Percentiles rank a stretch among this genome's conserved stretches.
phyloP scores from a whole-genome alignment of 1,284 basidiomycete species.

The Hypsizygus ulmarius region DNA sequence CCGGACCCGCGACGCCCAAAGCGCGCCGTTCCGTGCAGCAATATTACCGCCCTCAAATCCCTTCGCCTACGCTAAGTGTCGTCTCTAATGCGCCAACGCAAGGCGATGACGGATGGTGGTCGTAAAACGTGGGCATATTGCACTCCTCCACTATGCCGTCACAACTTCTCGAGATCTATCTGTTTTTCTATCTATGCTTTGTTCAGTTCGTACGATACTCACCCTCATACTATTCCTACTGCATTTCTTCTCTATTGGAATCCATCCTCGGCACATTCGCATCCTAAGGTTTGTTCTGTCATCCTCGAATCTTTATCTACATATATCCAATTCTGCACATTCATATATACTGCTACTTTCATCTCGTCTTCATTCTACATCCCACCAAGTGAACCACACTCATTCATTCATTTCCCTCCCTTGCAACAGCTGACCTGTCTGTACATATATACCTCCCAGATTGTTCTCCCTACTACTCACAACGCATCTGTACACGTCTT shows the following conservation, averaged over 20 bases:
- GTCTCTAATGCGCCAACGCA: slow-evolving; percentile 69
- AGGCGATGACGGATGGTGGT: slow-evolving; percentile 75
- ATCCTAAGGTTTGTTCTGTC: slow-evolving; percentile 1
- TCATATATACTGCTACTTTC: neutral
- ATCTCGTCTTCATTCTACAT: neutral
- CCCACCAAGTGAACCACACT: slow-evolving; percentile 1
- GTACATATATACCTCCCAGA: slow-evolving; percentile 10
- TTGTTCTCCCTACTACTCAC: slow-evolving; percentile 3
- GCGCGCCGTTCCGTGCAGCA: slow-evolving; percentile 31
- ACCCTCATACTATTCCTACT: slow-evolving; percentile 7
- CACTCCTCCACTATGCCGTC: neutral
- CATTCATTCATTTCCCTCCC: neutral
- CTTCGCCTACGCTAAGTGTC: slow-evolving; percentile 72
- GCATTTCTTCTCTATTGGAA: slow-evolving; percentile 4
- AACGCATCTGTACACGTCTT: too few species aligned
- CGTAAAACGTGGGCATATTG: slow-evolving; percentile 31
- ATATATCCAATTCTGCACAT: slow-evolving; percentile 2
- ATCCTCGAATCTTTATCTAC: neutral
- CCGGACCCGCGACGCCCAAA: slow-evolving; percentile 40
- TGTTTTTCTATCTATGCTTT: neutral
- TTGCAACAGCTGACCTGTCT: slow-evolving; percentile 10
- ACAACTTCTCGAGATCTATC: slow-evolving; percentile 6
- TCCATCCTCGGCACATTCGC: neutral
- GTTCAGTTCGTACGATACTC: slow-evolving; percentile 3
- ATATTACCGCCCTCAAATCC: slow-evolving; percentile 33